Percentiles rank a stretch among this genome's conserved stretches.
Conservation (phyloP, 1,284 basidiomycete genomes). For the Cutaneotrichosporon sp. region DNA sequence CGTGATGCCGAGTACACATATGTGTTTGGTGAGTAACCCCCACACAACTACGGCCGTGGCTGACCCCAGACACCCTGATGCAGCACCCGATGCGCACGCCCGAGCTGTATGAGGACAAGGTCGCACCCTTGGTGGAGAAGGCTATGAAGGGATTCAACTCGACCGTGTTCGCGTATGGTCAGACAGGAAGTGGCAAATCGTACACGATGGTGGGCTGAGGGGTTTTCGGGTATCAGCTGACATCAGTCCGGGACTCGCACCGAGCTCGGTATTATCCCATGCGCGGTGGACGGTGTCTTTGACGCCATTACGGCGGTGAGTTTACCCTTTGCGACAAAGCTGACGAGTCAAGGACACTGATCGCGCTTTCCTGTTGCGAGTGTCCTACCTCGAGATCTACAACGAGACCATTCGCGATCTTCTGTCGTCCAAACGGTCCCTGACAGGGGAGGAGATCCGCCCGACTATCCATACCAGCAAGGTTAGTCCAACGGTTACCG, state of each 20-base stretch:
- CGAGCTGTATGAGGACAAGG: constrained; percentile 50
- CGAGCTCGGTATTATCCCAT: constrained; percentile 55
- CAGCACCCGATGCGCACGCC: constrained; percentile 45
- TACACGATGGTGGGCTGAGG: constrained; percentile 47
- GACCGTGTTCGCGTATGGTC: constrained; percentile 52
- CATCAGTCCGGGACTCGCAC: constrained; percentile 46
- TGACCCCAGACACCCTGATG: constrained; percentile 44
- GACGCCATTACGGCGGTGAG: constrained; percentile 48
- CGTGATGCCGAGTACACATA: constrained; percentile 45
- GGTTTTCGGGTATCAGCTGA: neutral
- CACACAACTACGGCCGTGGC: neutral
- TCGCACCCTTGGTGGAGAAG: constrained; percentile 52
- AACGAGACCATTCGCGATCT: constrained; percentile 56
- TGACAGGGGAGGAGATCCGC: constrained; percentile 34
- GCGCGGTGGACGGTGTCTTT: constrained; percentile 55
- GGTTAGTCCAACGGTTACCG: constrained; percentile 20
- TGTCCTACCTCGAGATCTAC: constrained; percentile 58
- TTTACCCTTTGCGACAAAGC: neutral
- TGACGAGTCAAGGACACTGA: constrained; percentile 32
- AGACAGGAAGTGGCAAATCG: constrained; percentile 52
- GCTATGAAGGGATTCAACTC: constrained; percentile 57
- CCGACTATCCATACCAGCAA: constrained; percentile 45
- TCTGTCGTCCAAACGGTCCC: constrained; percentile 41
- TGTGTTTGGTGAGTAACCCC: constrained; percentile 37
- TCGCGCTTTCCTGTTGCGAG: constrained; percentile 50